Base-by-base conservation (phyloP, 73 alveolate genomes). In the Blepharisma stoltei region DNA sequence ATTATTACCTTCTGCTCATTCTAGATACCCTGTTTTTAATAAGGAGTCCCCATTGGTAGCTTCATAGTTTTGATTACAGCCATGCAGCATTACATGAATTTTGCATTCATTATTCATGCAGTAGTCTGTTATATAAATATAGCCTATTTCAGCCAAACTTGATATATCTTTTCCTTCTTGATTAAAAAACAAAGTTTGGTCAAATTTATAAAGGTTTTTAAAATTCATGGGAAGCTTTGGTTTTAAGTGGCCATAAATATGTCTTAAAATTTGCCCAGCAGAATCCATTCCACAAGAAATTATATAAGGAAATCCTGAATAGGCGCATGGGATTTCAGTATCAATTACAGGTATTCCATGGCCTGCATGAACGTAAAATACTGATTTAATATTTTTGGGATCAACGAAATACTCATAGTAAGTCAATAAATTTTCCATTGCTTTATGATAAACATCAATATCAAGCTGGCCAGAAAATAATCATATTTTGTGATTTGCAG, bases 1-100 rank as follows among this genome's bases (percentile, higher is more conserved):
- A 20, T 60, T n/a, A 5, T 60, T 60, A 60, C 46, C 23, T 25
- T 60, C 73, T 1, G 73, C 73, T 38, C 73, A 60, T 60, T 60
- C 73, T 11, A 14, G 46, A 20, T 14, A 60, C 2, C 73, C 73
- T 1, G 5, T 18, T 25, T 60, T 38, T 60, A 14, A 14, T 14
- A 52, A 1, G 23, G 23, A 52, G 3, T 14, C 66, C n/a, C 23
- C 66, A 52, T 20, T 20, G 23, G 23, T 20, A 11, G 23, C 23
- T 3, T 52, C 66, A 52, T 52, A 52, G 23, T 52, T 52, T 52
- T 52, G 66, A 14, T 20, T 52, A 4, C 66, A 52, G 0, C 66
- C 66, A 52, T 52, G 66, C n/a, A 52, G 23, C n/a, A 20, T 20
- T 20, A 52, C 23, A 52, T 52, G 66, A 52, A 52, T 52, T 14